phyloP scores from a whole-genome alignment of 2,329 filamentous ascomycete genomes.

The Dactylonectria estremocensis region DNA sequence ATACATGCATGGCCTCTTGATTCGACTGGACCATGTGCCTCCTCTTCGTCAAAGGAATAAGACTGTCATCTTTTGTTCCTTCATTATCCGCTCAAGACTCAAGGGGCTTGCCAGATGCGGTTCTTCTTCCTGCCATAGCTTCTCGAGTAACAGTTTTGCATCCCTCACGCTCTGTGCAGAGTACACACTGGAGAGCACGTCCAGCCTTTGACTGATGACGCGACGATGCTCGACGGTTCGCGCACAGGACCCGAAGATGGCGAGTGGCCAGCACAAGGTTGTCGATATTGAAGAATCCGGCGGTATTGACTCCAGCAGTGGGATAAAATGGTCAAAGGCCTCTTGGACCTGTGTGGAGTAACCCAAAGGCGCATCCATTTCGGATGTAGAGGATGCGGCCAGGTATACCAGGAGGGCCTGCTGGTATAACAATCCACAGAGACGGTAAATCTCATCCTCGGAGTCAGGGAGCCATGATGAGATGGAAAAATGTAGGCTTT shows the following conservation, averaged over 20 bases:
- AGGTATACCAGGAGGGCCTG: constrained; percentile 18
- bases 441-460: background rate
- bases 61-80: constrained; percentile 7
- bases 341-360: constrained; percentile 1
- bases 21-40: too few relatives aligned
- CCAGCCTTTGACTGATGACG: background rate
- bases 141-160: constrained; percentile 1
- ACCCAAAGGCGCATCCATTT: background rate
- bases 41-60: constrained; percentile 7
- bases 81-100: constrained; percentile 13
- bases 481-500: background rate
- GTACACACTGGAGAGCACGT: background rate
- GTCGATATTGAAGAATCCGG: constrained; percentile 18
- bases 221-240: constrained; percentile 1
- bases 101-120: background rate
- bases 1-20: too few relatives aligned
- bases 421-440: constrained; percentile 14
- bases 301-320: constrained; percentile 12
- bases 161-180: constrained; percentile 17
- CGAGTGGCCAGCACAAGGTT: constrained; percentile 17
- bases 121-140: constrained; percentile 12
- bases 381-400: background rate
- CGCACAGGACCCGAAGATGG: constrained; percentile 18
- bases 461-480: background rate
- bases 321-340: constrained; percentile 10